phyloP scores from a whole-genome alignment of 768 basidiomycete species.

The Kwoniella shandongensis region DNA sequence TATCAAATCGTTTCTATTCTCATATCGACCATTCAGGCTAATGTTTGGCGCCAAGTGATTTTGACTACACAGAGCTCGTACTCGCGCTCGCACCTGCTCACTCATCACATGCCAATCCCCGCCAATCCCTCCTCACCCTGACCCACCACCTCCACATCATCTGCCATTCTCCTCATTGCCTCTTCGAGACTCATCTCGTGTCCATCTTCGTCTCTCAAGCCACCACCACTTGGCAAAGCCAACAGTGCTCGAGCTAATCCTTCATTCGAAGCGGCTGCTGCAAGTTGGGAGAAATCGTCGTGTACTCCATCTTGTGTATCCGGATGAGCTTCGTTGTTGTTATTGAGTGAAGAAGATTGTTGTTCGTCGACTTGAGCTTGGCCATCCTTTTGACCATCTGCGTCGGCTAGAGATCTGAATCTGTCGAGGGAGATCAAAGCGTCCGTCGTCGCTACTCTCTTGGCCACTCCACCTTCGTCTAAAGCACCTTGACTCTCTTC shows the following conservation, averaged over 20 bases:
- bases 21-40: too few relatives aligned
- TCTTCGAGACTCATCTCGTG: conserved; percentile 22
- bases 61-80: too few relatives aligned
- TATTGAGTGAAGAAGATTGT: neutral
- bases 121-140: neutral
- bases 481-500: too few relatives aligned
- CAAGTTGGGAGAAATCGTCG: conserved; percentile 3
- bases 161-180: conserved; percentile 22
- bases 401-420: too few relatives aligned
- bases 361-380: too few relatives aligned
- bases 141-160: neutral
- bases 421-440: too few relatives aligned
- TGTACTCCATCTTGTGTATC: neutral
- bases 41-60: too few relatives aligned
- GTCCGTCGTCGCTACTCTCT: too few relatives aligned
- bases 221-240: conserved; percentile 16
- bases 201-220: conserved; percentile 21
- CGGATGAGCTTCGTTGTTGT: neutral
- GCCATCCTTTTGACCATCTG: too few relatives aligned
- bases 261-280: conserved; percentile 10
- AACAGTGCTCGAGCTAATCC: conserved; percentile 23
- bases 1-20: too few relatives aligned
- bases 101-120: neutral
- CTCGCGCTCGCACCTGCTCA: too few relatives aligned
- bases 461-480: too few relatives aligned